Evolutionary conservation across 371 early-diverging fungal species (phyloP), one percentile per base, ranked within the genome.

Genomic region (Mortierella sp.): DNA sequence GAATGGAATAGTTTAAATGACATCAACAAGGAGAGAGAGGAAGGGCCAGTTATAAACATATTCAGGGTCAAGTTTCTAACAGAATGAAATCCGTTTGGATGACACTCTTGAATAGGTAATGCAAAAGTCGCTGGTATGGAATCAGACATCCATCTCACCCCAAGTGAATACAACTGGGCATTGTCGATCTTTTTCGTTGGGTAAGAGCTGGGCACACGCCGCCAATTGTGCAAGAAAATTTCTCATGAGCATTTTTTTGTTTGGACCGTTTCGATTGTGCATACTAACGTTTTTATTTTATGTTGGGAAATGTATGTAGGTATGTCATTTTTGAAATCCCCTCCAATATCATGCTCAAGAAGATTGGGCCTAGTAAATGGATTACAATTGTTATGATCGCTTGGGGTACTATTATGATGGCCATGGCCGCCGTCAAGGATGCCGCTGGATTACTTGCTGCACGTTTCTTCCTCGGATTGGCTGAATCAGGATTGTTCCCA

Each of bases 401-500:
- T 5, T 94, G 94, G 93, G 93, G 92, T 28, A 81, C 85, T 19
- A 77, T 91, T 61, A 89, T 90, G 43, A 88, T 87, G 64, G 86
- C 86, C 54, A 88, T 91, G 89, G 88, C 91, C 8, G 83, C 86
- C 19, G 87, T 88, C 15, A 84, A 66, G 0, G 78, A 75, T 40
- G 85, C 83, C 19, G 71, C 79, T 40, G 88, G 89, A 58, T 76
- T 93, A 31, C 85, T 89, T 35, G 88, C 87, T 49, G 82, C 89
- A 29, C 90, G 94, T 51, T 86, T 92, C 75, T 86, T 91, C 53
- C 86, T 94, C 22, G 94, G 94, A 61, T 68, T 92, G 37, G 84
- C 91, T 28, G 95, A 95, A 70, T 81, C 82, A 5, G 93, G 93
- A 3, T 87, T 95, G 56, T 92, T 92, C 59, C 95, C 95, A 28